phyloP scores from a whole-genome alignment of 306 rosid genomes.

The Dryas drummondii region DNA sequence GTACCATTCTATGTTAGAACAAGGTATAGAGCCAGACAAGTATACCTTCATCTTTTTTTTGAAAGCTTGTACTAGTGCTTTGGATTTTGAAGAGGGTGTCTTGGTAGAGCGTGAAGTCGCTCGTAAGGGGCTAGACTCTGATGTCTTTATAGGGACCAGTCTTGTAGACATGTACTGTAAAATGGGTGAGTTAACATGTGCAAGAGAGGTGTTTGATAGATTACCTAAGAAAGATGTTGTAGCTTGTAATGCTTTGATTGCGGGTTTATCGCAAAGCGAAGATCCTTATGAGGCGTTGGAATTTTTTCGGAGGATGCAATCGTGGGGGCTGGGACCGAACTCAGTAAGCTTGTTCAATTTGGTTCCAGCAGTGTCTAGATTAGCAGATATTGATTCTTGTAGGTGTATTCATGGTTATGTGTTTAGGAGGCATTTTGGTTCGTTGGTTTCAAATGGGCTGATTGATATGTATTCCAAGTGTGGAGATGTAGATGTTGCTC shows the following conservation, averaged over 20 bases:
- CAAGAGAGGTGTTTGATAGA: slow-evolving; percentile 53
- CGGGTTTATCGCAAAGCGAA: slow-evolving; percentile 57
- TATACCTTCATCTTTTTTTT: slow-evolving; percentile 62
- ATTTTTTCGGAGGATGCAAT: slow-evolving; percentile 44
- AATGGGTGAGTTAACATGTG: slow-evolving; percentile 51
- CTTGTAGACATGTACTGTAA: slow-evolving; percentile 60
- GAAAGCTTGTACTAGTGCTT: slow-evolving; percentile 60
- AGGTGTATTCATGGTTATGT: slow-evolving; percentile 60
- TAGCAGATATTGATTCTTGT: slow-evolving; percentile 50
- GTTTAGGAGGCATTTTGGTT: slow-evolving; percentile 41
- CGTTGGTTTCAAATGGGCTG: slow-evolving; percentile 50
- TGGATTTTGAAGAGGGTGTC: slow-evolving; percentile 51
- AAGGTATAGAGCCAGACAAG: slow-evolving; percentile 58
- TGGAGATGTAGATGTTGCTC: slow-evolving; percentile 44
- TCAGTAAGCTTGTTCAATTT: slow-evolving; percentile 62
- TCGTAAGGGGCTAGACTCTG: slow-evolving; percentile 38
- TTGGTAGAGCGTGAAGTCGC: slow-evolving; percentile 42
- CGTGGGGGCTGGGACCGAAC: slow-evolving; percentile 42
- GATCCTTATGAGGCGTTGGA: slow-evolving; percentile 44
- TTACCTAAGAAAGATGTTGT: slow-evolving; percentile 51
- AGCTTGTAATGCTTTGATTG: slow-evolving; percentile 67
- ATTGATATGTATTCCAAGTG: slow-evolving; percentile 77
- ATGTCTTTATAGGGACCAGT: slow-evolving; percentile 67
- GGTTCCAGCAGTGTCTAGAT: slow-evolving; percentile 61
- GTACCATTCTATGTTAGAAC: slow-evolving; percentile 43